Base-by-base conservation (phyloP, 2,329 filamentous ascomycete species). In the Alternaria angustiovoidea region DNA sequence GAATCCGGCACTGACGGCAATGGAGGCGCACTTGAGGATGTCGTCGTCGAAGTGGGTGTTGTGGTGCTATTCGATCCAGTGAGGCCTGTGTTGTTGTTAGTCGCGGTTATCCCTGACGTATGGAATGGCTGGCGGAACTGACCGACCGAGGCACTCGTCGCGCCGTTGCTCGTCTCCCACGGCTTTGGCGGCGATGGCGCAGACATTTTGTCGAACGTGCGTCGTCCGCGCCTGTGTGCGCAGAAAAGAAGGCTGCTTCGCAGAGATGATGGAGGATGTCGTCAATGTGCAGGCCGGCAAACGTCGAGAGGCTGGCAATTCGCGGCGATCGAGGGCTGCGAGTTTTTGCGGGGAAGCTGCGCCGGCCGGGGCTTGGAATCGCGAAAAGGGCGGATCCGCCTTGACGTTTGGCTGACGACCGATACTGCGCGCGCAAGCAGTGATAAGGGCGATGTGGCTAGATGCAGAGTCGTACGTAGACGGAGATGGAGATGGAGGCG, bases 131-230 rank as follows among this genome's bases (percentile, higher is more conserved):
- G 61, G 56, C 51, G 58, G 32, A 54, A 75, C 75, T 68, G 47
- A 78, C 76, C 76, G 64, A 77, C 76, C 65, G 75, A 78, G 67
- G 75, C 74, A 68, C 75, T 77, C 39, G 76, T 78, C 59, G 80
- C 84, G 63, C 87, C 86, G 80, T 90, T 91, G 67, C 89, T 86
- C 79, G 90, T 88, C 82, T 99, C 95, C 95, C 95, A 99, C 47
- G 95, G 95, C 82, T 99, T 99, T 57, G 95, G 95, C 76, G 95
- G 95, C 79, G 94, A 97, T 66, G 83, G 82, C 67, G 85, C 82
- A 73, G 86, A 85, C 85, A 88, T 88, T 66, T 71, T 61, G 72
- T 47, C 54, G 42, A 51, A 44, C 62, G 55, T 68, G 53, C 62
- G 61, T 58, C 62, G 62, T 76, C 67, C 65, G 63, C 63, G 60